Percentiles rank a stretch among this genome's conserved stretches.
Conservation (phyloP, 176 grass and related monocot genomes). For the Rhipidocladum racemiflorum region DNA sequence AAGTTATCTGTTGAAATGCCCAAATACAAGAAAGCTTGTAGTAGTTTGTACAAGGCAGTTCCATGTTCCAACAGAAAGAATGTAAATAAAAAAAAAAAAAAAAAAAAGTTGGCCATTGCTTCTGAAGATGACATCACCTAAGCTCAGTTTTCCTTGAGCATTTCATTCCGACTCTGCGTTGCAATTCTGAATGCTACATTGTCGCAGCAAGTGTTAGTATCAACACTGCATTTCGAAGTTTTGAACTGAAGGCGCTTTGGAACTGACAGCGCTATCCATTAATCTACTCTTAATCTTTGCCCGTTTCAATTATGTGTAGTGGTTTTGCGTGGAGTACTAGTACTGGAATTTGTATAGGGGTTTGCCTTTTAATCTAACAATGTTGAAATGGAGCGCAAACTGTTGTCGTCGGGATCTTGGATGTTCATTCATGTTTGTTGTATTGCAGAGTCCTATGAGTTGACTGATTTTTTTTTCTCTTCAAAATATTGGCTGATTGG, state of each 20-base stretch:
- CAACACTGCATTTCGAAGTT: background rate
- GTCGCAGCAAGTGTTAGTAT: background rate
- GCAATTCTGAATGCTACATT: background rate
- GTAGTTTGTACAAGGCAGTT: slow-evolving; percentile 21
- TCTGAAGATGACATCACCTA: background rate
- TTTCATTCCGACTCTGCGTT: background rate
- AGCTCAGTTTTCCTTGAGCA: background rate
- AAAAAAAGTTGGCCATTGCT: slow-evolving; percentile 21
- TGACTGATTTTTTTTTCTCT: slow-evolving; percentile 13
- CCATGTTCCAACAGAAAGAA: slow-evolving; percentile 8
- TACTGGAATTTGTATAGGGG: background rate
- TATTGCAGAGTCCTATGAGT: slow-evolving; percentile 21
- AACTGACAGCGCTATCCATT: slow-evolving; percentile 5
- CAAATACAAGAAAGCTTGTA: slow-evolving; percentile 18
- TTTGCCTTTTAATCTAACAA: background rate
- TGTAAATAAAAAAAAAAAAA: slow-evolving; percentile 36
- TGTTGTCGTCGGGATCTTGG: slow-evolving; percentile 24
- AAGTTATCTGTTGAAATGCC: slow-evolving; percentile 20
- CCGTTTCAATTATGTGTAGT: background rate
- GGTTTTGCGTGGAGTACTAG: background rate
- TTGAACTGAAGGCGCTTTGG: slow-evolving; percentile 18
- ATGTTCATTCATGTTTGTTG: slow-evolving; percentile 5
- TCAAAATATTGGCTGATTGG: background rate
- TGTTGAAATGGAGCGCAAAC: background rate
- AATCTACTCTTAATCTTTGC: slow-evolving; percentile 1